Evolutionary conservation across 2,329 filamentous ascomycete genomes (phyloP).

Genomic region (Trematosphaeria pertusa): DNA sequence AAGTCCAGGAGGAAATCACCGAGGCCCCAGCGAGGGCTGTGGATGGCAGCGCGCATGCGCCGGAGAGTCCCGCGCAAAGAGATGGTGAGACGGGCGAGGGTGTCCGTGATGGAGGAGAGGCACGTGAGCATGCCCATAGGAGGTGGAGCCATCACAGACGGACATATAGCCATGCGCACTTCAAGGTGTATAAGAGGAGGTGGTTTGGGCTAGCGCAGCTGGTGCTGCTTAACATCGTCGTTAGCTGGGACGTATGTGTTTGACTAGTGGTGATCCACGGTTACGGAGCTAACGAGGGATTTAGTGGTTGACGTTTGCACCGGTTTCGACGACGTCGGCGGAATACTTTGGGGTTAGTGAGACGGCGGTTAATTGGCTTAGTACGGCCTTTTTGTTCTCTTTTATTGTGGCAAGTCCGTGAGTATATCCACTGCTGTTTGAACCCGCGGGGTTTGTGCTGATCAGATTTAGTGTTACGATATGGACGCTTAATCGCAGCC

Average conservation of each 20-base stretch:
- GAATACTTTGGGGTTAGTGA: conserved; percentile 78
- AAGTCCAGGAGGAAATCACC: conserved; percentile 5
- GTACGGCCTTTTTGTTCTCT: conserved; percentile 84
- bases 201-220: conserved; percentile 89
- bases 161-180: conserved; percentile 42
- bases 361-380: conserved; percentile 89
- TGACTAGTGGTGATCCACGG: not conserved
- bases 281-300: conserved; percentile 9
- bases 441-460: not conserved
- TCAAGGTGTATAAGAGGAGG: conserved; percentile 76
- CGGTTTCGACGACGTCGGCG: conserved; percentile 77
- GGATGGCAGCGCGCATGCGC: conserved; percentile 1
- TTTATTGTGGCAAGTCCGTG: conserved; percentile 76
- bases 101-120: conserved; percentile 2
- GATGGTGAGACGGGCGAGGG: conserved; percentile 5
- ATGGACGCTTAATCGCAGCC: conserved; percentile 79
- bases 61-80: conserved; percentile 1
- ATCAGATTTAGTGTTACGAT: conserved; percentile 63
- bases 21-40: conserved; percentile 2
- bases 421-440: conserved; percentile 32
- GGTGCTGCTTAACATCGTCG: conserved; percentile 86
- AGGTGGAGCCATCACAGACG: conserved; percentile 17
- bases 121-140: conserved; percentile 3
- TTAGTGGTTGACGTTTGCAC: conserved; percentile 93
- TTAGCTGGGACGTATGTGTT: conserved; percentile 89